Evolutionary conservation across 805 yeast genomes (phyloP), one percentile per base, ranked within the genome.

Genomic region (Ogataea dorogensis): DNA sequence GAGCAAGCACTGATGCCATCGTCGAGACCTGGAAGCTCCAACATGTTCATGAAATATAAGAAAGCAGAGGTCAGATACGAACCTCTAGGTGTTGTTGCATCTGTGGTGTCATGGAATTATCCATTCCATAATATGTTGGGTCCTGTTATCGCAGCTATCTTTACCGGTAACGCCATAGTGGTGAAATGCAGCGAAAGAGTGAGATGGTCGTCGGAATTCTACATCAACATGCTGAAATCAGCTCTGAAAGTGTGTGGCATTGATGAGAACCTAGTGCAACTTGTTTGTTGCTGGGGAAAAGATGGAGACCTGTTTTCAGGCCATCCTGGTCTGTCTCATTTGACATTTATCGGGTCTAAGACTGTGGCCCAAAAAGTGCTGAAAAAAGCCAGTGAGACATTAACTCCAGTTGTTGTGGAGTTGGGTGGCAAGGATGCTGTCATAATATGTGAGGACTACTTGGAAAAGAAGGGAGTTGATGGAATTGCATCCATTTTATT

Each of bases 361-460:
- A 89, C 91, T 1, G 95, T 93, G 17, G 97, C 98, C 4, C 93
- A 88, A 54, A 77, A 77, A 41, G 96, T 93, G 11, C 81, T 83
- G 23, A 71, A 69, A 29, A 85, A 89, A 26, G 97, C 98, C 2
- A 74, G 96, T 28, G 76, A 77, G 42, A 72, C 85, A n/a, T 67
- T 93, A 51, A 91, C 96, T 0, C 99, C 98, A 0, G 88, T 91
- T 27, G 97, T 91, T 15, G 89, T 87, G 7, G 99, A 93, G 61
- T 70, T 93, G 23, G 99, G 99, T 23, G 99, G 99, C 14, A 93
- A 93, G 54, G 99, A 93, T 59, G 83, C 97, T 0, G 77, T 87
- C 14, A 71, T 93, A 33, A 87, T 89, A 3, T 71, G 93, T 46
- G 97, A 91, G 53, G 93, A 86, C 49, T 82, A 76, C 24, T 67